A percentile compares a stretch with the other conserved stretches of the same genome.
Evolutionary conservation across 2,329 filamentous ascomycete genomes (phyloP).

Genomic region (Escovopsis weberi): DNA sequence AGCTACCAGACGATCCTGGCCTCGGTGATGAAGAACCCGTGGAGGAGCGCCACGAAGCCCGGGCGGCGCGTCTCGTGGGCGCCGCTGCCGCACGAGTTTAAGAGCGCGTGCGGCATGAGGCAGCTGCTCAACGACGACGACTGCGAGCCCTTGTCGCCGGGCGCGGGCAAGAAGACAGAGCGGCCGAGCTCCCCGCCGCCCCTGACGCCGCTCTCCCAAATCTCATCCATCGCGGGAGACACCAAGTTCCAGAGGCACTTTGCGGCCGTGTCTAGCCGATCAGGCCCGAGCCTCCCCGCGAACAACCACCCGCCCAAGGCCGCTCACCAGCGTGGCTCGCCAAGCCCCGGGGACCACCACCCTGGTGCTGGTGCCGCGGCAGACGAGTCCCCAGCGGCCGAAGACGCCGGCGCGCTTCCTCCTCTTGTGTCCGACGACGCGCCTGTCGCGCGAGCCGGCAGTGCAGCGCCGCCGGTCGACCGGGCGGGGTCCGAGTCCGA

Average conservation of each 20-base stretch:
- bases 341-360: constrained; percentile 6
- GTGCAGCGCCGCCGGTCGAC: too few species aligned
- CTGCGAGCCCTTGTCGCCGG: not conserved
- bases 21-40: constrained; percentile 21
- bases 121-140: not conserved
- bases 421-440: too few species aligned
- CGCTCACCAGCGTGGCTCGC: constrained; percentile 15
- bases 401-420: constrained; percentile 4
- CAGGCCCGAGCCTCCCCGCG: constrained; percentile 9
- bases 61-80: constrained; percentile 25
- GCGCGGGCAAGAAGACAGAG: constrained; percentile 5
- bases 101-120: not conserved
- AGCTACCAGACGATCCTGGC: constrained; percentile 21
- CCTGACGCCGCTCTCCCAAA: constrained; percentile 16
- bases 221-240: constrained; percentile 18
- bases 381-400: constrained; percentile 12
- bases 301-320: constrained; percentile 21
- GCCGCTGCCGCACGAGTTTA: constrained; percentile 15
- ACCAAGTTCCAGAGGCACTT: constrained; percentile 34
- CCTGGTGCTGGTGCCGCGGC: constrained; percentile 10
- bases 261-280: constrained; percentile 24
- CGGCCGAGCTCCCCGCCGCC: constrained; percentile 31
- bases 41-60: constrained; percentile 11
- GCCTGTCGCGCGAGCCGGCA: too few species aligned
- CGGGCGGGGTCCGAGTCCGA: not conserved